Evolutionary conservation across 768 basidiomycete genomes (phyloP).

Genomic region (Boletus barrowsii): DNA sequence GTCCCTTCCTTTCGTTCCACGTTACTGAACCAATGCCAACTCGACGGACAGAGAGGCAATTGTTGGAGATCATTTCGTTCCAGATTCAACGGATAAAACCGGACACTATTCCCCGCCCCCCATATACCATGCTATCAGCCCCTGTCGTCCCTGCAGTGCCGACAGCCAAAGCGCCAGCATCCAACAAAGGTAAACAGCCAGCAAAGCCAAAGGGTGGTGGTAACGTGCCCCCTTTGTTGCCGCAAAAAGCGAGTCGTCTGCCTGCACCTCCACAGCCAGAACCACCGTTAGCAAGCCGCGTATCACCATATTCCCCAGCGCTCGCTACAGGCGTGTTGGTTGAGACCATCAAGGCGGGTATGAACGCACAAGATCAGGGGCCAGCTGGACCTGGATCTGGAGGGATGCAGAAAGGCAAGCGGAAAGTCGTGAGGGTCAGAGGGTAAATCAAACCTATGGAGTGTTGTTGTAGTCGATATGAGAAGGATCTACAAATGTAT

Average conservation of each 20-base stretch:
- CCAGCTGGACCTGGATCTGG: slow-evolving; percentile 31
- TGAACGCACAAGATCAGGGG: slow-evolving; percentile 62
- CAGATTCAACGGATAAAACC: slow-evolving; percentile 74
- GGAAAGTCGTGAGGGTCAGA: slow-evolving; percentile 76
- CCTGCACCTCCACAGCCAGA: slow-evolving; percentile 77
- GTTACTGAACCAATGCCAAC: neutral
- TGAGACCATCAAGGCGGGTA: slow-evolving; percentile 82
- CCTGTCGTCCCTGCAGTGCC: slow-evolving; percentile 28
- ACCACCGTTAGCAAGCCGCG: slow-evolving; percentile 67
- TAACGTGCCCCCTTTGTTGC: slow-evolving; percentile 25
- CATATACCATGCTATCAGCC: slow-evolving; percentile 44
- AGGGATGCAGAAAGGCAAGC: slow-evolving; percentile 63
- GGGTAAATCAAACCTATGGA: slow-evolving; percentile 33
- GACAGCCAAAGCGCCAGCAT: slow-evolving; percentile 30
- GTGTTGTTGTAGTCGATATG: slow-evolving; percentile 2
- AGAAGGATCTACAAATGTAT: slow-evolving; percentile 22
- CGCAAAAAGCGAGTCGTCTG: slow-evolving; percentile 38
- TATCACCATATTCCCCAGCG: slow-evolving; percentile 79
- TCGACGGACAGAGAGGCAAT: slow-evolving; percentile 64
- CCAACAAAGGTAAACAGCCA: slow-evolving; percentile 49
- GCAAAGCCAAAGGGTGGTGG: slow-evolving; percentile 45
- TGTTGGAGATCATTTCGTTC: slow-evolving; percentile 70
- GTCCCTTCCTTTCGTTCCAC: slow-evolving; percentile 26
- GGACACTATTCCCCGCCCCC: slow-evolving; percentile 63
- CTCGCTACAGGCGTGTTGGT: slow-evolving; percentile 75